Base-by-base conservation (phyloP, 257 asterid species). In the Nicotiana knightiana region DNA sequence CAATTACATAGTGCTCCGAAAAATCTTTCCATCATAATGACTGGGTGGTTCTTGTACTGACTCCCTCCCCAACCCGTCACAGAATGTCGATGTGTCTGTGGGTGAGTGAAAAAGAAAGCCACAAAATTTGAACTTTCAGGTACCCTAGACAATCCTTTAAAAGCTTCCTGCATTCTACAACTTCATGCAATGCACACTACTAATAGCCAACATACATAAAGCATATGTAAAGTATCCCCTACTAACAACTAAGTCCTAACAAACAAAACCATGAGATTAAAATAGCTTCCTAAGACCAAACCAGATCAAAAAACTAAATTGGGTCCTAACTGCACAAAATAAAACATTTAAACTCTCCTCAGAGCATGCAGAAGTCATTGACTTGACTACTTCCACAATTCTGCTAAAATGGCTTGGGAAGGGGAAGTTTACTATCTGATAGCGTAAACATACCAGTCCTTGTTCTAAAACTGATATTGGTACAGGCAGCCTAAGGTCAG, bases 381-480 rank as follows among this genome's bases (percentile, higher is more conserved):
- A 75, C 26, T 51, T 26, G 43, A 73, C 24, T 26, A 51, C 63
- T 48, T 75, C 46, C 63, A 51, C 15, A 51, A 39, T 51, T 51
- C 21, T 51, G 21, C 37, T 62, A 17, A 63, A 79, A 80, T 6
- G 9, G 62, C 53, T 43, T 2, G 48, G 11, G 35, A 48, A 6
- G 33, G 76, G 76, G 83, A 48, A 10, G 62, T 26, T 65, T 21
- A 81, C 13, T 66, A 48, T 32, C 67, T 66, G 55, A 59, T 32
- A 57, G 43, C 8, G 70, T 71, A 61, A 82, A 63, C 88, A 73
- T 91, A 96, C 99, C 92, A 96, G 75, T 88, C 94, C 97, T 84
- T 86, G 89, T 88, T 96, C 99, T 82, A 96, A 87, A 76, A 81
- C 87, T 76, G 99, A 94, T 84, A 93, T 67, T 39, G 99, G 97